These are phyloP conservation scores for Vicia faba DNA, from an alignment of 306 rosid genomes.

Conservation along the genomic window DNA sequence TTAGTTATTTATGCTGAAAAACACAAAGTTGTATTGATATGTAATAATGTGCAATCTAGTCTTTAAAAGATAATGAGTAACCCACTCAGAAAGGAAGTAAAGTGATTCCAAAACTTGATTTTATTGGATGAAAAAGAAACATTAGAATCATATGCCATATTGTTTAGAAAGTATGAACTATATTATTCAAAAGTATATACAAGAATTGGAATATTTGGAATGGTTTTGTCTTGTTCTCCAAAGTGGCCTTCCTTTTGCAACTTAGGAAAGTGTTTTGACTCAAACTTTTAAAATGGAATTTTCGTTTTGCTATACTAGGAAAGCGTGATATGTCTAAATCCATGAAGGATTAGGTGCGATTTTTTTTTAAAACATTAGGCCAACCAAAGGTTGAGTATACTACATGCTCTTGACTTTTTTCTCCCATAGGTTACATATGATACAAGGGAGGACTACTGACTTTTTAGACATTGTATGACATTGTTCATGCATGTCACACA, in stretches of 20 bases:
- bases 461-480: too few species aligned
- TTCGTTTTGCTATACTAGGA: slow-evolving; percentile 23
- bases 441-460: too few species aligned
- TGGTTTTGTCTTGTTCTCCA: slow-evolving; percentile 31
- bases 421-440: neutral
- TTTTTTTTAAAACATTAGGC: neutral
- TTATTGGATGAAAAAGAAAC: slow-evolving; percentile 34
- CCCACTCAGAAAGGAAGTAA: slow-evolving; percentile 38
- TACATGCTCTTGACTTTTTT: neutral
- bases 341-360: slow-evolving; percentile 25
- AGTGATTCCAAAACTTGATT: slow-evolving; percentile 51
- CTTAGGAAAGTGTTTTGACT: slow-evolving; percentile 36
- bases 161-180: slow-evolving; percentile 42
- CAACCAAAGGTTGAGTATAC: neutral
- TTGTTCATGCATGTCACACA: too few species aligned
- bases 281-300: slow-evolving; percentile 33
- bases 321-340: slow-evolving; percentile 36
- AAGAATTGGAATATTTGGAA: slow-evolving; percentile 44
- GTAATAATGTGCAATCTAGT: slow-evolving; percentile 32
- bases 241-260: slow-evolving; percentile 44
- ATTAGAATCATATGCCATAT: slow-evolving; percentile 62
- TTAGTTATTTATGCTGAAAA: neutral
- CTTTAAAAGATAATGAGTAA: slow-evolving; percentile 30
- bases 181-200: slow-evolving; percentile 42
- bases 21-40: neutral